Conservation (phyloP, 805 yeast genomes). For the Sugiyamaella valdiviana region DNA sequence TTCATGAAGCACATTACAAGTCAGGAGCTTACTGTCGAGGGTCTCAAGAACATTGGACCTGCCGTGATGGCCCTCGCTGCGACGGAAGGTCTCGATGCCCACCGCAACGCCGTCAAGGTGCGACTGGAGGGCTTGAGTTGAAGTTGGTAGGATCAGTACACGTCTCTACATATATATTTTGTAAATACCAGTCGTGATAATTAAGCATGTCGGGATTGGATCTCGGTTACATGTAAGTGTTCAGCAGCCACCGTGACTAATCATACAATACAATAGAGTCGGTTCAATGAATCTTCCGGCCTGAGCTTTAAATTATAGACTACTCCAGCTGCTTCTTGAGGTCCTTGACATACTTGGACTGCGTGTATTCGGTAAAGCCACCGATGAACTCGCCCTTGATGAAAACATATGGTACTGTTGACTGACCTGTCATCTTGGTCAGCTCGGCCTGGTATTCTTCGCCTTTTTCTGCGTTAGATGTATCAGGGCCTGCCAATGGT, state of each 20-base stretch:
- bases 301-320: neutral
- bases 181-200: too few relatives aligned
- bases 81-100: slow-evolving; percentile 96
- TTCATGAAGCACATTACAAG: slow-evolving; percentile 93
- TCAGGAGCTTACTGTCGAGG: slow-evolving; percentile 82
- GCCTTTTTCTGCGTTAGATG: slow-evolving; percentile 54
- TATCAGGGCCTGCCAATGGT: slow-evolving; percentile 11
- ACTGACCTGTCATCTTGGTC: slow-evolving; percentile 73
- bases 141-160: too few relatives aligned
- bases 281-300: neutral
- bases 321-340: slow-evolving; percentile 7
- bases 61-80: slow-evolving; percentile 95
- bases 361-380: slow-evolving; percentile 39
- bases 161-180: too few relatives aligned
- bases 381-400: slow-evolving; percentile 91
- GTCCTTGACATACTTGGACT: slow-evolving; percentile 4
- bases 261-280: neutral
- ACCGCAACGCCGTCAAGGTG: slow-evolving; percentile 92
- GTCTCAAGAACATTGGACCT: slow-evolving; percentile 82
- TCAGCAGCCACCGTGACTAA: neutral
- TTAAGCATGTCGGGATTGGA: too few relatives aligned
- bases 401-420: slow-evolving; percentile 89
- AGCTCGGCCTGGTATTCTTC: slow-evolving; percentile 75
- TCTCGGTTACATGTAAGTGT: too few relatives aligned
- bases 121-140: slow-evolving; percentile 54